These are phyloP conservation scores for Cercospora zeae-maydis DNA, from an alignment of 2,329 filamentous ascomycete species.

Conservation along the genomic window DNA sequence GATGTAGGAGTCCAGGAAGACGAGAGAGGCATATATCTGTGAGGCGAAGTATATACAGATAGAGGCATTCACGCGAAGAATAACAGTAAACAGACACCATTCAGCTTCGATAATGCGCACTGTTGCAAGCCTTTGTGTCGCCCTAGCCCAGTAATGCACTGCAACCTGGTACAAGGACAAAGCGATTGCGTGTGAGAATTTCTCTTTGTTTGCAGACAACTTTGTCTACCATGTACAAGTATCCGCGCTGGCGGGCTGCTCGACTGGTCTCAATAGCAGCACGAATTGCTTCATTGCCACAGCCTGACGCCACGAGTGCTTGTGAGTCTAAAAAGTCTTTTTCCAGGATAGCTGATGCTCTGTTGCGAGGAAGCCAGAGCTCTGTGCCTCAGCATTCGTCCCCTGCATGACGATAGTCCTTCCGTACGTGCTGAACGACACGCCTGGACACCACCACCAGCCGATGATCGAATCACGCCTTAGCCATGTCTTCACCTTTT, in stretches of 20 bases:
- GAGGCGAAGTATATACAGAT: background rate
- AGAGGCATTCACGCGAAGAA: background rate
- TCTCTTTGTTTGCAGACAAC: background rate
- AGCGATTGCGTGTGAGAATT: background rate
- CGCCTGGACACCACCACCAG: too few relatives aligned
- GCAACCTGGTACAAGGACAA: background rate
- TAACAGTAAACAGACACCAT: background rate
- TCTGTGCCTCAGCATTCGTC: background rate
- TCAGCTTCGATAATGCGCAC: background rate
- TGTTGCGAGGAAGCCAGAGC: background rate
- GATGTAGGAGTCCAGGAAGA: background rate
- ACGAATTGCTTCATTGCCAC: background rate
- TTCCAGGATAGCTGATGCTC: background rate
- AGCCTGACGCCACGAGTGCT: background rate
- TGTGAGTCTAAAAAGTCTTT: background rate
- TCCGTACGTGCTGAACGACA: too few relatives aligned
- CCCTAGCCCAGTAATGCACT: too few relatives aligned
- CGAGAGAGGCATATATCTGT: background rate
- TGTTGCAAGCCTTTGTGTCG: background rate
- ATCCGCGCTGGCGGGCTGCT: background rate
- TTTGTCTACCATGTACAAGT: background rate
- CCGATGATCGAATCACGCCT: background rate
- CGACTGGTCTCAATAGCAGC: too few relatives aligned
- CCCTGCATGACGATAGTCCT: too few relatives aligned
- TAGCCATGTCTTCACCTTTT: background rate